phyloP scores from a whole-genome alignment of 2,329 filamentous ascomycete species.

The Trichoderma polysporum region DNA sequence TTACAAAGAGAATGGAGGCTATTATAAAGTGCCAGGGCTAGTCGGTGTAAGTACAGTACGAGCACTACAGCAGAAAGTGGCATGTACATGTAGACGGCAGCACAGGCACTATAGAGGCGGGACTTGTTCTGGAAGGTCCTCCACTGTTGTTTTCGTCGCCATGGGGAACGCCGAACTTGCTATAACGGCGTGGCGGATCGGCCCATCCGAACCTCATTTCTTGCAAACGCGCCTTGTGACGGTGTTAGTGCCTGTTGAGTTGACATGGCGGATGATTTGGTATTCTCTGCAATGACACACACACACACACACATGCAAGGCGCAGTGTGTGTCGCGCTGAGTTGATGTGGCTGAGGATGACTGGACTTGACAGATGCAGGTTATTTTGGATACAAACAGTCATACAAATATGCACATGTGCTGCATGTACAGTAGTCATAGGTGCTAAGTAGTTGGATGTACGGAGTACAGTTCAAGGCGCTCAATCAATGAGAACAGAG shows the following conservation, averaged over 20 bases:
- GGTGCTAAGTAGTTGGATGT: too few species aligned
- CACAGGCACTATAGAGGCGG: neutral
- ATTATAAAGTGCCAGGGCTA: neutral
- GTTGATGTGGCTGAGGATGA: neutral
- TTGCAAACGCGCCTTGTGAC: neutral
- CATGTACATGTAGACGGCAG: neutral
- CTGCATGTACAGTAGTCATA: too few species aligned
- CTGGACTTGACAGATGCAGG: neutral
- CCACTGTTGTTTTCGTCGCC: neutral
- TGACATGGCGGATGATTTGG: neutral
- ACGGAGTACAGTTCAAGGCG: too few species aligned
- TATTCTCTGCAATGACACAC: neutral
- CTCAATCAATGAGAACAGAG: too few species aligned
- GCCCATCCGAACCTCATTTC: constrained; percentile 16
- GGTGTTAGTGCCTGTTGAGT: neutral
- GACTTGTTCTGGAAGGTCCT: constrained; percentile 7
- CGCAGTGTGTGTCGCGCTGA: neutral
- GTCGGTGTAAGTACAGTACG: neutral
- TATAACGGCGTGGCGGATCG: constrained; percentile 8
- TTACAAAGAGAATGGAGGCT: too few species aligned
- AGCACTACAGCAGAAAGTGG: constrained; percentile 2
- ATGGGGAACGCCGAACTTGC: neutral
- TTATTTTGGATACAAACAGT: neutral
- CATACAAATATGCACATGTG: neutral
- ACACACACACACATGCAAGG: neutral